Conservation (phyloP, 768 basidiomycete genomes). For the Porphyrellus cyaneotinctus region DNA sequence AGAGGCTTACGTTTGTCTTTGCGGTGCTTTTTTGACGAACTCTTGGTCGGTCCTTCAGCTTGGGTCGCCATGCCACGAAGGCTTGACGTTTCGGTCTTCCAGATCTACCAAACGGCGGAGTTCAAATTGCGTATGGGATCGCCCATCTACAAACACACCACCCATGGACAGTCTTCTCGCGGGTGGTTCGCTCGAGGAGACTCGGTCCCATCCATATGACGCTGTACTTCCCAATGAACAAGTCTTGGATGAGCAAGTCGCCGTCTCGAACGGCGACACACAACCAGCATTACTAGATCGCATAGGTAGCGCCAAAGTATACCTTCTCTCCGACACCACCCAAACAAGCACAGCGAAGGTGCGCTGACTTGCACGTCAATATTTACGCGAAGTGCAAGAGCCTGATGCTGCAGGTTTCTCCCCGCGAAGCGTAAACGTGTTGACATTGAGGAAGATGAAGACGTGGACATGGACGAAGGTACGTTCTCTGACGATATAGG, state of each 20-base stretch:
- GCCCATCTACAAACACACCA: constrained; percentile 1
- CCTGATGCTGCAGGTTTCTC: constrained; percentile 42
- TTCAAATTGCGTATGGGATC: too few relatives aligned
- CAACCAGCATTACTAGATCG: constrained; percentile 49
- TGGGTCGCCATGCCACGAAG: constrained; percentile 23
- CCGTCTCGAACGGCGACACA: constrained; percentile 28
- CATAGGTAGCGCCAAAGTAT: constrained; percentile 73
- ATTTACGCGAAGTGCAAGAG: constrained; percentile 32
- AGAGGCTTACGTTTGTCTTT: constrained; percentile 87
- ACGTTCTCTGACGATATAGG: constrained; percentile 16
- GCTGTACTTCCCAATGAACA: constrained; percentile 56
- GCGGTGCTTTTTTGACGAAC: constrained; percentile 85
- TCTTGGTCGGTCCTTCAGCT: constrained; percentile 42
- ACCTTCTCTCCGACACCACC: constrained; percentile 68
- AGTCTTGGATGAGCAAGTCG: constrained; percentile 31
- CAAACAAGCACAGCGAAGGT: constrained; percentile 66
- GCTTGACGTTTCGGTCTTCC: too few relatives aligned
- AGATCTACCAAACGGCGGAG: too few relatives aligned
- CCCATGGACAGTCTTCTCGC: constrained; percentile 50
- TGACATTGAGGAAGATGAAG: constrained; percentile 34
- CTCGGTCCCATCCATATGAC: constrained; percentile 46
- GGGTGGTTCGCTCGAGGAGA: constrained; percentile 30
- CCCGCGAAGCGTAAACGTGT: constrained; percentile 46
- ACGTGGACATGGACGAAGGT: constrained; percentile 34
- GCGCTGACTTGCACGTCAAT: constrained; percentile 46